phyloP scores from a whole-genome alignment of 768 basidiomycete species.

The Pleurotus sapidus region DNA sequence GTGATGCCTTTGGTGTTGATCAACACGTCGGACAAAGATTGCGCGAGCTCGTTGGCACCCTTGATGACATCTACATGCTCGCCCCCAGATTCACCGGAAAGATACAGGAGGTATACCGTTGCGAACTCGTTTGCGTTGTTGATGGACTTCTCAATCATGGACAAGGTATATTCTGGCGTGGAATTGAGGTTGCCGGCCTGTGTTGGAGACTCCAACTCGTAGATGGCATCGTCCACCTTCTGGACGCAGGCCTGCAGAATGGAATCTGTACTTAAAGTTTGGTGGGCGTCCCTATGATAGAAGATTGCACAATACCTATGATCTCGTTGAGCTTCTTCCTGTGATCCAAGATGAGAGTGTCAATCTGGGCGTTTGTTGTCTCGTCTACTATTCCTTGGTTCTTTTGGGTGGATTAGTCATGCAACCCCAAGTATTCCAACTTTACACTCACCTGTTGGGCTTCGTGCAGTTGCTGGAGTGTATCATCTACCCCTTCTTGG shows the following conservation, averaged over 20 bases:
- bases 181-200: slow-evolving; percentile 94
- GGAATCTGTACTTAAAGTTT: slow-evolving; percentile 60
- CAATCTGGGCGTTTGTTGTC: slow-evolving; percentile 95
- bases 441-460: slow-evolving; percentile 66
- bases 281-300: slow-evolving; percentile 12
- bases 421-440: neutral
- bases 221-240: slow-evolving; percentile 96
- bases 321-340: slow-evolving; percentile 98
- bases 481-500: slow-evolving; percentile 93
- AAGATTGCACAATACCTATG: slow-evolving; percentile 56
- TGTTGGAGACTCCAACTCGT: slow-evolving; percentile 95
- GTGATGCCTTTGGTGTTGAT: slow-evolving; percentile 96
- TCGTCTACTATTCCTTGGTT: slow-evolving; percentile 82
- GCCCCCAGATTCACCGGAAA: slow-evolving; percentile 83
- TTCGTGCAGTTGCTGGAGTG: slow-evolving; percentile 84
- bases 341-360: slow-evolving; percentile 93
- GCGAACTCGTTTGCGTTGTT: slow-evolving; percentile 97
- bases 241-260: slow-evolving; percentile 95
- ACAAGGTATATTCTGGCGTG: slow-evolving; percentile 97
- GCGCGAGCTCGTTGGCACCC: slow-evolving; percentile 93
- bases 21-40: slow-evolving; percentile 88
- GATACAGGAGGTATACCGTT: slow-evolving; percentile 87
- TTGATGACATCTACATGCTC: slow-evolving; percentile 98
- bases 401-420: slow-evolving; percentile 33
- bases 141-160: slow-evolving; percentile 96